Base-by-base conservation (phyloP, 106 monocot genomes). In the Triglochin maritima region DNA sequence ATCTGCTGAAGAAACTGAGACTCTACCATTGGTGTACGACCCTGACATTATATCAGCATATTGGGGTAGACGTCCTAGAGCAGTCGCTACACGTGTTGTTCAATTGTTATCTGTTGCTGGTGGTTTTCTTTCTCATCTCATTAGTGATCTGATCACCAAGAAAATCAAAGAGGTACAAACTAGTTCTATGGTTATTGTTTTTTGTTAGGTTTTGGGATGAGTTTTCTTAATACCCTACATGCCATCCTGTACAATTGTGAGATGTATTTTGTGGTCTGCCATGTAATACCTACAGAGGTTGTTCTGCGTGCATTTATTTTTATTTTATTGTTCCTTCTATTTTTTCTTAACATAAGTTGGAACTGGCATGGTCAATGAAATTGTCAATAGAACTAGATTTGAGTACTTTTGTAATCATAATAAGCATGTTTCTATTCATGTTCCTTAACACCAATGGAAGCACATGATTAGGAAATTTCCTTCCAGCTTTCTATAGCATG, bases 101-200 rank as follows among this genome's bases (percentile, higher is more conserved):
- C 98, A 98, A 45, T 73, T 98, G 73, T 64, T 92, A 5, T 86
- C 92, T 70, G 91, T 98, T 60, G 92, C 98, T 74, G 98, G 98
- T 71, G 88, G 92, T 48, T 98, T 98, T 74, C 79, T 92, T 6
- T 92, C 98, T 65, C 82, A 84, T 77, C 57, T 98, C 52, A 79
- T 76, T 4, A 74, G 63, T 14, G 98, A 98, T 73, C 43, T 98
- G 58, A 86, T 98, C 62, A 86, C 77, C 76, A 86, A 92, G 69
- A 92, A 89, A 67, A 63, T 98, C 64, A 92, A 92, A 77, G 92
- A 98, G 92, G 98, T 98, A 81, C 62, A 49, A 59, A 11, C 10
- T 13, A 9, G 12, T 47, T 47, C 6, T 46, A 7, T 46, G 9
- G 42, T 46, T 11, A 7, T 4, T 3, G 13, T 13, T 62, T 11